Evolutionary conservation across 1,139 yeast genomes (phyloP).

Genomic region (Ogataea hybrid): DNA sequence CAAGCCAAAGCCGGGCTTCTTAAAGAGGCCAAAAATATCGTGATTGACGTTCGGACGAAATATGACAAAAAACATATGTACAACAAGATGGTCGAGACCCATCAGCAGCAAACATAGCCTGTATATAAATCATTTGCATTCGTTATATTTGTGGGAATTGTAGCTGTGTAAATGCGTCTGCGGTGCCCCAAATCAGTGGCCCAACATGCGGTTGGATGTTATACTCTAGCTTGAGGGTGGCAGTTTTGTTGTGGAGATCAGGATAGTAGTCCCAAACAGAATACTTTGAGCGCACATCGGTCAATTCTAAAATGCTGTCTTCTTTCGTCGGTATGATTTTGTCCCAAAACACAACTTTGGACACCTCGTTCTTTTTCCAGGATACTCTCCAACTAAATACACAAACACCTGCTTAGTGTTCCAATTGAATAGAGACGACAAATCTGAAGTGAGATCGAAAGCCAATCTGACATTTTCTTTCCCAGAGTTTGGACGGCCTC

Average conservation of each 20-base stretch:
- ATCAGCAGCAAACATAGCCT: background rate
- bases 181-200: conserved; percentile 67
- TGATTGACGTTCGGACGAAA: background rate
- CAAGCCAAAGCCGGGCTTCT: background rate
- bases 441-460: conserved; percentile 70
- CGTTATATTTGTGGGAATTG: conserved; percentile 29
- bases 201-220: conserved; percentile 93
- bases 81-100: background rate
- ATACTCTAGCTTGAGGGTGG: conserved; percentile 77
- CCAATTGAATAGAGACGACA: conserved; percentile 87
- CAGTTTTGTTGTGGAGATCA: conserved; percentile 64
- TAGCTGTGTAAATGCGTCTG: conserved; percentile 38
- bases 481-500: conserved; percentile 64
- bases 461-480: conserved; percentile 75
- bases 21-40: background rate
- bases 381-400: conserved; percentile 85
- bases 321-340: conserved; percentile 60
- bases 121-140: background rate
- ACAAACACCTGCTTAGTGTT: conserved; percentile 93
- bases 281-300: conserved; percentile 65
- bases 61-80: background rate
- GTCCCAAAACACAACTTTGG: conserved; percentile 89
- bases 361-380: conserved; percentile 44
- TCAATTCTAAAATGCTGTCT: conserved; percentile 55
- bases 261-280: conserved; percentile 85